Evolutionary conservation across 2,329 filamentous ascomycete genomes (phyloP).

Genomic region (Colletotrichum musicola): DNA sequence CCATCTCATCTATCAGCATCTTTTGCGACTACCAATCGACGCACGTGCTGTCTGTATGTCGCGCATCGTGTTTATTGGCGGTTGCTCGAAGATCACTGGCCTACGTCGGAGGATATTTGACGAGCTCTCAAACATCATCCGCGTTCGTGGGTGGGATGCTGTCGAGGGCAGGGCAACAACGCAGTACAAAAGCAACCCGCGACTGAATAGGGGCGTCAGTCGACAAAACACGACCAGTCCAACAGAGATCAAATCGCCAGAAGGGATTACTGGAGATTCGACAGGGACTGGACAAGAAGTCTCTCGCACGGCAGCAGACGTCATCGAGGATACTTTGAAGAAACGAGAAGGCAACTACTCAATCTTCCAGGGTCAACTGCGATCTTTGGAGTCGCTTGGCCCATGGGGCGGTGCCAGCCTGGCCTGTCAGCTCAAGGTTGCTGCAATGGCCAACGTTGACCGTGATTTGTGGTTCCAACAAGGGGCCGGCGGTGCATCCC

Average conservation of each 20-base stretch:
- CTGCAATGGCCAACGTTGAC: conserved; percentile 77
- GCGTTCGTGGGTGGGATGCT: conserved; percentile 80
- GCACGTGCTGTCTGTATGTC: conserved; percentile 88
- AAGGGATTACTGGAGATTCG: conserved; percentile 33
- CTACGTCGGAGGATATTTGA: conserved; percentile 81
- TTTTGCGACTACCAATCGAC: conserved; percentile 84
- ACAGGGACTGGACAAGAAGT: conserved; percentile 49
- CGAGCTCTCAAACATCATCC: conserved; percentile 77
- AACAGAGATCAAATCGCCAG: conserved; percentile 31
- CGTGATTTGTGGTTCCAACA: conserved; percentile 78
- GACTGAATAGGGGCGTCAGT: conserved; percentile 51
- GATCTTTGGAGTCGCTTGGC: conserved; percentile 77
- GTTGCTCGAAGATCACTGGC: conserved; percentile 82
- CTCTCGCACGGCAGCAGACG: conserved; percentile 61
- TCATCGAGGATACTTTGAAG: conserved; percentile 68
- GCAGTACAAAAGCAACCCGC: conserved; percentile 61
- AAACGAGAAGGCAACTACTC: conserved; percentile 39
- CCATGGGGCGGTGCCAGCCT: conserved; percentile 82
- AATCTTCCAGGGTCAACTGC: conserved; percentile 68
- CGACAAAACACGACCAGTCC: conserved; percentile 42
- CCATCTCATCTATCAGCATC: conserved; percentile 78
- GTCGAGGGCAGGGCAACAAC: conserved; percentile 78
- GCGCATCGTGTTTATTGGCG: conserved; percentile 87
- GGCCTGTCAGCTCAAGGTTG: conserved; percentile 75
- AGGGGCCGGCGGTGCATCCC: conserved; percentile 72